Evolutionary conservation across 768 basidiomycete species (phyloP), one percentile per base, ranked within the genome.

Genomic region (Hortiboletus flavorubellus): DNA sequence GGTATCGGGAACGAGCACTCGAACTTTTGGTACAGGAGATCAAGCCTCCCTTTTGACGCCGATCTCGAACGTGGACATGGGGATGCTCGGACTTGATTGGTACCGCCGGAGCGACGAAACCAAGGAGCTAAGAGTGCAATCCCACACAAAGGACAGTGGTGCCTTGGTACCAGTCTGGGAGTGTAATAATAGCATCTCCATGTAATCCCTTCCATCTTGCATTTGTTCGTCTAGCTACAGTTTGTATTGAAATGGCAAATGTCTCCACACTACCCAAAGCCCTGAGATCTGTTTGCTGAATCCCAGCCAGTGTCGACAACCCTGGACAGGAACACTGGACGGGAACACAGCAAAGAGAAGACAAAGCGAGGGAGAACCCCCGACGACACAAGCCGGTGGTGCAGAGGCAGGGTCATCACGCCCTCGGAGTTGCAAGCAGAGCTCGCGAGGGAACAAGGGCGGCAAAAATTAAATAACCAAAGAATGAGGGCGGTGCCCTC

Each of bases 361-460:
- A 46, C 51, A 53, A 53, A 23, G 38, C 45, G 10, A 30, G 23
- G 29, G n/a, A 47, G 52, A 82, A 71, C 83, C 83, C 82, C 79
- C 75, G 80, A 84, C 83, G 68, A 84, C 83, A 63, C 82, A 77
- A 79, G 81, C 81, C 77, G 52, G 60, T 39, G 64, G 44, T 73
- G 72, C 72, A 74, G 60, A 51, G 59, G 72, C 72, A 71, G 65
- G 73, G 74, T 75, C 74, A 75, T 76, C 75, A 33, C 51, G 64
- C 50, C 69, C 65, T 51, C 58, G 55, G 66, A 71, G 75, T 67
- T 75, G 75, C 74, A 76, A 75, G 74, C 74, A 75, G 74, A 75
- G 75, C 63, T 65, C 63, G 6, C 52, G 3, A 3, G 34, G 63
- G 39, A 26, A 57, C 60, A 63, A 63, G 63, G 64, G 67, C 58